A percentile compares a stretch with the other conserved stretches of the same genome.
These are phyloP conservation scores for Atalantia buxifolia DNA, from an alignment of 345 rosid genomes.

Conservation along the genomic window DNA sequence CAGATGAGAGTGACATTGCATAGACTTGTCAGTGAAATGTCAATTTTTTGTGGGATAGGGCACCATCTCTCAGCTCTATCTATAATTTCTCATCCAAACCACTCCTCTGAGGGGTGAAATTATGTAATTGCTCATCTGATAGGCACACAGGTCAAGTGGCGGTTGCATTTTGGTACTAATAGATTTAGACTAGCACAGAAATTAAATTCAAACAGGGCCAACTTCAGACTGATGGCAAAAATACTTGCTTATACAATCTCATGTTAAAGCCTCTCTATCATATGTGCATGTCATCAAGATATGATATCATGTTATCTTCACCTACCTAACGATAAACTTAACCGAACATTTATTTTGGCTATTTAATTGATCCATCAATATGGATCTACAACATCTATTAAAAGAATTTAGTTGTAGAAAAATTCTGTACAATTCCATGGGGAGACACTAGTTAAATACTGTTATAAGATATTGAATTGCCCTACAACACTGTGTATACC, in stretches of 20 bases:
- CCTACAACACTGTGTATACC: not conserved
- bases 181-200: no score
- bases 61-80: conserved; percentile 10
- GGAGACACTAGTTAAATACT: no score
- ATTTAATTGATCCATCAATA: not conserved
- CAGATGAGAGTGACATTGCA: conserved; percentile 1
- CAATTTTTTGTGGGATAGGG: conserved; percentile 5
- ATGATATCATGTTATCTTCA: conserved; percentile 10
- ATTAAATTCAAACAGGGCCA: conserved; percentile 18
- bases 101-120: not conserved
- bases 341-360: not conserved
- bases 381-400: not conserved
- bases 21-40: not conserved
- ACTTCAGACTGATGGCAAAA: conserved; percentile 3
- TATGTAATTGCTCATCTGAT: conserved; percentile 11
- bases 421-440: not conserved
- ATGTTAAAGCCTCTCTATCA: conserved; percentile 4
- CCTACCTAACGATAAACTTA: not conserved
- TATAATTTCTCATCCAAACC: not conserved
- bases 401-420: not conserved
- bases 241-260: not conserved
- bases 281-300: not conserved
- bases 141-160: conserved; percentile 25
- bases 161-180: not conserved
- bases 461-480: not conserved